These are phyloP conservation scores for Fusarium papillatum DNA, from an alignment of 2,329 filamentous ascomycete genomes.

Conservation along the genomic window DNA sequence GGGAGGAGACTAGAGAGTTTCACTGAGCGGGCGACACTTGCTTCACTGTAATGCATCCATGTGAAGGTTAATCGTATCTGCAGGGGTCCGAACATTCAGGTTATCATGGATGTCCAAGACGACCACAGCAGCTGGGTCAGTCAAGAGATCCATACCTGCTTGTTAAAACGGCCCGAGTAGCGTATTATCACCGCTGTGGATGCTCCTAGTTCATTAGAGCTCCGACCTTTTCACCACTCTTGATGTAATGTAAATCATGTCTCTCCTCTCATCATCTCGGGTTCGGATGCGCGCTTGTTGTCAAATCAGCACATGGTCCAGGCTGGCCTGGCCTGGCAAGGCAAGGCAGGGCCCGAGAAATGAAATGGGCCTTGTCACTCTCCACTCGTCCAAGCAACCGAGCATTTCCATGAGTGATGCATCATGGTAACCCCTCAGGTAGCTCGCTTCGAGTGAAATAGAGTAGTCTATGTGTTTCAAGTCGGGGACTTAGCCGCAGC, in stretches of 20 bases:
- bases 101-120: background rate
- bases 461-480: background rate
- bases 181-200: background rate
- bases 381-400: constrained; percentile 1
- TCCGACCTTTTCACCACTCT: background rate
- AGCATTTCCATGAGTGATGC: background rate
- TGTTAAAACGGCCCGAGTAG: background rate
- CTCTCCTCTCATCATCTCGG: constrained; percentile 12
- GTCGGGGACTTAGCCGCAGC: background rate
- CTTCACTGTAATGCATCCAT: background rate
- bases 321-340: constrained; percentile 1
- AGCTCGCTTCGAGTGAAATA: constrained; percentile 1
- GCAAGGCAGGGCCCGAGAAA: constrained; percentile 11
- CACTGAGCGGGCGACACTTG: background rate
- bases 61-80: background rate
- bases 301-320: constrained; percentile 23
- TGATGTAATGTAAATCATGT: background rate
- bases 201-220: constrained; percentile 6
- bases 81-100: background rate
- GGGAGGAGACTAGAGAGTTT: background rate
- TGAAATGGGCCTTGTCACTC: constrained; percentile 4
- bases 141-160: background rate
- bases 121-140: background rate
- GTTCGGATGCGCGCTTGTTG: constrained; percentile 15
- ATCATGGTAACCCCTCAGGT: background rate